Conservation (phyloP, 352 stramenopile genomes). For the Thalassiosira exigua region DNA sequence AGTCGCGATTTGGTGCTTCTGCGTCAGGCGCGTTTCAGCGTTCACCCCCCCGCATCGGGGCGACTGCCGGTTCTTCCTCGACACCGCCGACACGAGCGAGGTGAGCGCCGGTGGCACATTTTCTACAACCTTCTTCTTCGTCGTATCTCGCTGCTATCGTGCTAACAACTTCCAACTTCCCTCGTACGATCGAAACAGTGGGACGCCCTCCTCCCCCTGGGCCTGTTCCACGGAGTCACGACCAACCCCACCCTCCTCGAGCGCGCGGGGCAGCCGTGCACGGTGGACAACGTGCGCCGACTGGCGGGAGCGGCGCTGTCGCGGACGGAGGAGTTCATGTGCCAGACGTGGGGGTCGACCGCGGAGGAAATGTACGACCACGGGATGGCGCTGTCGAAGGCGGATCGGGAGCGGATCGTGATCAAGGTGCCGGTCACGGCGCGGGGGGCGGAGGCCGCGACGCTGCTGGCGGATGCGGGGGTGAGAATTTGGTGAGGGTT, state of each 20-base stretch:
- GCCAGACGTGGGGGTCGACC: slow-evolving; percentile 66
- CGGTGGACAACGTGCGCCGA: slow-evolving; percentile 55
- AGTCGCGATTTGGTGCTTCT: too few species aligned
- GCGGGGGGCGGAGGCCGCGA: slow-evolving; percentile 55
- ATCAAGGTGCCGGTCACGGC: slow-evolving; percentile 71
- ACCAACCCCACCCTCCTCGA: slow-evolving; percentile 73
- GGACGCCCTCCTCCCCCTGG: slow-evolving; percentile 57
- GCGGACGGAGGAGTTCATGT: slow-evolving; percentile 73
- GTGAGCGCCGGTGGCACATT: too few species aligned
- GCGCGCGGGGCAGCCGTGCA: slow-evolving; percentile 56
- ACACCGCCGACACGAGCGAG: slow-evolving; percentile 60
- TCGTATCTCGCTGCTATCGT: too few species aligned
- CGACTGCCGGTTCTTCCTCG: slow-evolving; percentile 66
- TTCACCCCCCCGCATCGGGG: slow-evolving; percentile 57
- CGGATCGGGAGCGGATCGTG: slow-evolving; percentile 64
- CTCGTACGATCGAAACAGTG: too few species aligned
- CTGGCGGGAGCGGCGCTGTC: slow-evolving; percentile 46
- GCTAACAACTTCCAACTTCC: too few species aligned
- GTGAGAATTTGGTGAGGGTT: slow-evolving; percentile 69
- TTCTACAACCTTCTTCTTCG: too few species aligned
- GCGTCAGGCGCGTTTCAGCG: too few species aligned
- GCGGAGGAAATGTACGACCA: slow-evolving; percentile 65
- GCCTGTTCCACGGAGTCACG: slow-evolving; percentile 75
- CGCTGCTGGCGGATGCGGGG: slow-evolving; percentile 44
- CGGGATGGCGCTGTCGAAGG: slow-evolving; percentile 62